Conservation (phyloP, 2,329 filamentous ascomycete genomes). For the Penicillium concentricum region DNA sequence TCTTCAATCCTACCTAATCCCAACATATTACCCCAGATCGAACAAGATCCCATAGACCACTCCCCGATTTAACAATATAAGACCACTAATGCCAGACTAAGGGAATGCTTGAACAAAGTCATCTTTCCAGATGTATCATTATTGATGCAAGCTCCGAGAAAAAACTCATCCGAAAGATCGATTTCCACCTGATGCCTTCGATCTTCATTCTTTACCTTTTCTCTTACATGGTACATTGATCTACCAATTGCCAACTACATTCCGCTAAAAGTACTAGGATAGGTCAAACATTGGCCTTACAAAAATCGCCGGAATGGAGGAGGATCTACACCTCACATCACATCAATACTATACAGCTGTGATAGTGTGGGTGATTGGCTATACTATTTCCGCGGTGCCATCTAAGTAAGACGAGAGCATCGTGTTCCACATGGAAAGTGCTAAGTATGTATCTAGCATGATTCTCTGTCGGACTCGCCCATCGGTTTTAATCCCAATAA, state of each 20-base stretch:
- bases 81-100: background rate
- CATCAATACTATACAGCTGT: conserved; percentile 6
- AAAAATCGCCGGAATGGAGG: conserved; percentile 6
- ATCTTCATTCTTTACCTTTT: conserved; percentile 5
- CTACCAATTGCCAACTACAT: background rate
- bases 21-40: background rate
- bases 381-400: conserved; percentile 1
- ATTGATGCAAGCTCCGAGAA: background rate
- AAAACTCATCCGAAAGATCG: conserved; percentile 3
- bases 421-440: background rate
- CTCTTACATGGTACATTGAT: conserved; percentile 1
- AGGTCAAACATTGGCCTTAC: conserved; percentile 6
- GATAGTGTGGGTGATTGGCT: conserved; percentile 7
- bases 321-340: background rate
- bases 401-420: background rate
- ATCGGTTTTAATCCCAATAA: conserved; percentile 4
- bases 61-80: background rate
- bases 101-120: background rate
- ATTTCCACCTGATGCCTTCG: conserved; percentile 5
- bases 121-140: background rate
- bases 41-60: background rate
- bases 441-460: background rate
- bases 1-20: background rate
- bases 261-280: background rate
- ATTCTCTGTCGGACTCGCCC: background rate